A percentile compares a stretch with the other conserved stretches of the same genome.
Conservation (phyloP, 345 rosid species). For the Ceriops zippeliana region DNA sequence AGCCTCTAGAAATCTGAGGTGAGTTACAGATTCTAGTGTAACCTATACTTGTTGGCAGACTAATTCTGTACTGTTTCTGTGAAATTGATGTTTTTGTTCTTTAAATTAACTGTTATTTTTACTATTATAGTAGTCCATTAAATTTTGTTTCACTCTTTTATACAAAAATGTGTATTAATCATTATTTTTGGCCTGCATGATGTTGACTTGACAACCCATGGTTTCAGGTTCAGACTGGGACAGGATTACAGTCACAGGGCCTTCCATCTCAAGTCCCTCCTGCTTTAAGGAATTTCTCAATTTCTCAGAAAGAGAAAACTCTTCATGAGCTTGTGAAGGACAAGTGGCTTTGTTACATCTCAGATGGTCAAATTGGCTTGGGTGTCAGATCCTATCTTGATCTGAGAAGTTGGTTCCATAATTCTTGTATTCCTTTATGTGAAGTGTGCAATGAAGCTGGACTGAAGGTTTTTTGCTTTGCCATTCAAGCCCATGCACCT, state of each 20-base stretch:
- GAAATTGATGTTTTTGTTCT: neutral
- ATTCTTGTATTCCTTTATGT: conserved; percentile 65
- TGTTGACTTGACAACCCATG: conserved; percentile 16
- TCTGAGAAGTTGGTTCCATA: conserved; percentile 76
- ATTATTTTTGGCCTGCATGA: neutral
- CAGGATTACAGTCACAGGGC: conserved; percentile 40
- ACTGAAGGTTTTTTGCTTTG: conserved; percentile 54
- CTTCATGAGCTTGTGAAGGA: conserved; percentile 64
- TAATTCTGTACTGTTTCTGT: neutral
- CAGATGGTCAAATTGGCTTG: conserved; percentile 65
- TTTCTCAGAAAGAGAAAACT: conserved; percentile 83
- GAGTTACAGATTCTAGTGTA: neutral
- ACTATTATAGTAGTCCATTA: no score
- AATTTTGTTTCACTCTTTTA: no score
- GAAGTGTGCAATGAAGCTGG: conserved; percentile 92
- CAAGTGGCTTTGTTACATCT: conserved; percentile 63
- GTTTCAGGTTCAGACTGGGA: conserved; percentile 39
- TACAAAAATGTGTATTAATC: neutral
- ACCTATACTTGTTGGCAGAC: neutral
- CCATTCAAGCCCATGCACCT: neutral
- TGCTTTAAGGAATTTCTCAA: conserved; percentile 70
- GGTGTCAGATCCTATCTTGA: conserved; percentile 85
- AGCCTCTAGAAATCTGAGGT: no score
- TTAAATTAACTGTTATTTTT: no score
- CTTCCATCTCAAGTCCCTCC: conserved; percentile 47